Base-by-base conservation (phyloP, 2,329 filamentous ascomycete genomes). In the Plectosphaerella cucumerina region DNA sequence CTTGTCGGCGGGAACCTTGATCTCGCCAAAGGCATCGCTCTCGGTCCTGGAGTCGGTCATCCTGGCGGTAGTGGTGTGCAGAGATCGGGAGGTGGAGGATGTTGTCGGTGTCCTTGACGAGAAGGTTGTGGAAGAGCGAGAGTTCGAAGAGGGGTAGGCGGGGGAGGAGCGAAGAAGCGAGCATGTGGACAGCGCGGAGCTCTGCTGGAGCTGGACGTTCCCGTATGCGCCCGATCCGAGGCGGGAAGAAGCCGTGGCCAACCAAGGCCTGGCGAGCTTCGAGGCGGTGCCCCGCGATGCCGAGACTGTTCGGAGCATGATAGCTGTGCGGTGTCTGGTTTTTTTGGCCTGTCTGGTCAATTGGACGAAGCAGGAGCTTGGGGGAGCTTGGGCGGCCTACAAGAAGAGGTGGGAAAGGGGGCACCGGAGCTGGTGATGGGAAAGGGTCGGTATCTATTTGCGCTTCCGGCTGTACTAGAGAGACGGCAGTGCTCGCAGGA, bases 11-110 rank as follows among this genome's bases (percentile, higher is more conserved):
- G 88, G 82, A 61, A 97, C 92, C 78, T 96, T 85, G 70, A 99
- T 84, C 77, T 96, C 91, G 74, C 94, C 94, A 78, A 97, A 97
- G 73, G 94, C 94, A 79, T 99, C 94, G 73, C 84, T 94, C 76
- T 99, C 94, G 65, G 87, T 90, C 73, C 94, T 85, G 59, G 85
- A 70, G 59, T 75, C 68, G 26, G 73, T 65, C 77, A 80, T 79
- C 65, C 67, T 78, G 59, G 60, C 51, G 37, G 73, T 62, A 49
- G 74, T 75, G 56, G 69, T 71, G 65, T 78, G 74, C 57, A 79
- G 49, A 9, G n/a, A 23, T 35, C 45, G 22, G 45, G 31, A 47
- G 18, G 44, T 45, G 14, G 37, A 42, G 18, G 26, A 31, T 31
- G 26, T 10, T 31, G 26, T 31, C 26, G 26, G 26, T 31, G 26